These are phyloP conservation scores for Penicillium parvum DNA, from an alignment of 495 filamentous ascomycete genomes.

Conservation along the genomic window DNA sequence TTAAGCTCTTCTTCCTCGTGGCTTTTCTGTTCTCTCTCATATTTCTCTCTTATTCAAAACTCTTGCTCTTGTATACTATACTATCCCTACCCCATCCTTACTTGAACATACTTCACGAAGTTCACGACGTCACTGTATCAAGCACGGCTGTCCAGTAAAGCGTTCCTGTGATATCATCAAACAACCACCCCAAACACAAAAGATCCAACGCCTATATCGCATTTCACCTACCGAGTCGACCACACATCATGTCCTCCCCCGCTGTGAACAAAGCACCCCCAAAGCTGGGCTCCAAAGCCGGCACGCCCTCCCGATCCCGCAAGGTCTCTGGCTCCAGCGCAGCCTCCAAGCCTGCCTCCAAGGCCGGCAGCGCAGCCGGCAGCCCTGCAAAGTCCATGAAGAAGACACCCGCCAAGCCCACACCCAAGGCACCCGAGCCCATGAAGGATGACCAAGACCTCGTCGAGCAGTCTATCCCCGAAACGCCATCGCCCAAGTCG, in stretches of 20 bases:
- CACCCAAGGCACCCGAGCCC: slow-evolving; percentile 22
- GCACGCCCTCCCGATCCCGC: slow-evolving; percentile 47
- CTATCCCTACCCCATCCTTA: background rate
- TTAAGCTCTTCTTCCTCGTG: slow-evolving; percentile 1
- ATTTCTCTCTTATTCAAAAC: background rate
- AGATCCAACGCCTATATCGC: too few species aligned
- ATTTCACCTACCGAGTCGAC: background rate
- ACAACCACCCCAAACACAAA: background rate
- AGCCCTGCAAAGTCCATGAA: slow-evolving; percentile 22
- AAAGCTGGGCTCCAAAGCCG: slow-evolving; percentile 23
- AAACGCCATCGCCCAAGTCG: slow-evolving; percentile 27
- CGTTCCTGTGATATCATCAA: too few species aligned
- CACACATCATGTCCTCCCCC: slow-evolving; percentile 19
- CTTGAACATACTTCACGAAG: slow-evolving; percentile 1
- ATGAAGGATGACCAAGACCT: slow-evolving; percentile 23
- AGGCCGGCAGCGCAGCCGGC: slow-evolving; percentile 18
- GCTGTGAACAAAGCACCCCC: slow-evolving; percentile 22
- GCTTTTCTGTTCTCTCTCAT: background rate
- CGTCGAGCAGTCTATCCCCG: slow-evolving; percentile 19
- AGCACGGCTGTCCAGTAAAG: background rate
- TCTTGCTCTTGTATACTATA: background rate
- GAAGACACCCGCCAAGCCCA: slow-evolving; percentile 24
- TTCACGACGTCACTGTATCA: slow-evolving; percentile 5
- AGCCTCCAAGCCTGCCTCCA: slow-evolving; percentile 30
- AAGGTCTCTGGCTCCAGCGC: slow-evolving; percentile 43